phyloP scores from a whole-genome alignment of 1,284 basidiomycete genomes.

The Limonomyces culmigenus region DNA sequence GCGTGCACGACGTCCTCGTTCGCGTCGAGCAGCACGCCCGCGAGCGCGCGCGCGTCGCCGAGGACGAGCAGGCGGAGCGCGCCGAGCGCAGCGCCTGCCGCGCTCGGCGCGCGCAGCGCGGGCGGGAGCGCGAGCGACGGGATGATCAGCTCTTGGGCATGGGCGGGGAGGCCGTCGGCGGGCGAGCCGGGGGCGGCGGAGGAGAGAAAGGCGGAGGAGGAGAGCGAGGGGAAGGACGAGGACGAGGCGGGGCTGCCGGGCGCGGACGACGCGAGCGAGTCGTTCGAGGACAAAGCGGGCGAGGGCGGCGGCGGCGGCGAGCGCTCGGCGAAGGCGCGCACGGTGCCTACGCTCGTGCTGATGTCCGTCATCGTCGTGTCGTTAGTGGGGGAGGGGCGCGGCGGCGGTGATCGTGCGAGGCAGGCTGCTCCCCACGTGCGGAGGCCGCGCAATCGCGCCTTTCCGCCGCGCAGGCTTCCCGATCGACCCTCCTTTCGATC shows the following conservation, averaged over 20 bases:
- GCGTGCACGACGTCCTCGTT: constrained; percentile 49
- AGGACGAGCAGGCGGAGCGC: constrained; percentile 38
- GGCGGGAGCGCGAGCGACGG: constrained; percentile 48
- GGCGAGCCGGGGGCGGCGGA: constrained; percentile 45
- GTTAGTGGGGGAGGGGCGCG: no score
- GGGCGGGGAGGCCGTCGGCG: constrained; percentile 16
- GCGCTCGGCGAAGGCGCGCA: constrained; percentile 18
- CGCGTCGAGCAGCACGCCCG: constrained; percentile 30
- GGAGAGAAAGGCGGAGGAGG: constrained; percentile 64
- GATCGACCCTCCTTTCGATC: no score
- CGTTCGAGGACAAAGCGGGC: constrained; percentile 26
- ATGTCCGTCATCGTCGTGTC: no score
- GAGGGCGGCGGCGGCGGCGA: constrained; percentile 27
- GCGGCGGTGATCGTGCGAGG: no score
- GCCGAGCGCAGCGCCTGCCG: constrained; percentile 47
- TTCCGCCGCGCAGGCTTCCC: no score
- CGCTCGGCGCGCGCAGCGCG: constrained; percentile 36
- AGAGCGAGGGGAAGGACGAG: constrained; percentile 49
- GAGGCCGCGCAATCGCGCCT: no score
- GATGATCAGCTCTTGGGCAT: constrained; percentile 30
- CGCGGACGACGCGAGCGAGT: constrained; percentile 54
- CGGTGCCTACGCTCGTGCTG: constrained; percentile 22
- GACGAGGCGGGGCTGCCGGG: no score
- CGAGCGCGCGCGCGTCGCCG: constrained; percentile 21
- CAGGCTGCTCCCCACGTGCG: no score